Conservation (phyloP, 176 grass and related monocot species). For the Canna indica region DNA sequence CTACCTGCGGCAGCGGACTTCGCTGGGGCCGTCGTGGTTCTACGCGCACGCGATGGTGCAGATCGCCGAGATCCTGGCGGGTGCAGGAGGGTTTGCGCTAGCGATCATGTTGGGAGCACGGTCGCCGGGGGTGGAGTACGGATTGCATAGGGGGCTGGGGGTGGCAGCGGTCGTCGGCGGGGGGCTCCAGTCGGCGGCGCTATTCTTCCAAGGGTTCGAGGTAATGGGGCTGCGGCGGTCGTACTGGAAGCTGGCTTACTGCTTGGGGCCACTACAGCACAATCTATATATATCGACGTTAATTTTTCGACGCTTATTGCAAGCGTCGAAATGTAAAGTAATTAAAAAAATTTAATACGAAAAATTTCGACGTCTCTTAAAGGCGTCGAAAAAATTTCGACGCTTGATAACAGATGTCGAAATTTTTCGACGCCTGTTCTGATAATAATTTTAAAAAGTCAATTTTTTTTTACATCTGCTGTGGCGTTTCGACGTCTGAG, state of each 20-base stretch:
- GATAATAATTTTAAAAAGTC: too few relatives aligned
- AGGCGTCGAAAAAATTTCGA: too few relatives aligned
- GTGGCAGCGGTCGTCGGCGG: conserved; percentile 63
- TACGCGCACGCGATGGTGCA: conserved; percentile 72
- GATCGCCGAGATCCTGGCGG: conserved; percentile 42
- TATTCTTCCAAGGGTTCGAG: conserved; percentile 92
- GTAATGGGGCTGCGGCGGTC: conserved; percentile 72
- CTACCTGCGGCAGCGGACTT: conserved; percentile 71
- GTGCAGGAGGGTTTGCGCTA: conserved; percentile 61
- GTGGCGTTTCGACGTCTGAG: too few relatives aligned
- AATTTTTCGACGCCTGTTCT: too few relatives aligned
- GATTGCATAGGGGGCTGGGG: conserved; percentile 72
- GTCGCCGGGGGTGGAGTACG: conserved; percentile 67
- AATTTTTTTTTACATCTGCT: too few relatives aligned
- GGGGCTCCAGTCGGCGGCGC: conserved; percentile 75
- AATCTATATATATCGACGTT: too few relatives aligned
- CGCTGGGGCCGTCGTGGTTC: conserved; percentile 68
- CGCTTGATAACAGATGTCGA: too few relatives aligned
- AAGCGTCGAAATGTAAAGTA: too few relatives aligned
- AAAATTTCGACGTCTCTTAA: too few relatives aligned
- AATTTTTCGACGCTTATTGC: too few relatives aligned
- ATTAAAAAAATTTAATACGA: too few relatives aligned
- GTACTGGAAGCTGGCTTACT: conserved; percentile 93
- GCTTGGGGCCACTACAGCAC: too few relatives aligned
- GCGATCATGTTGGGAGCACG: conserved; percentile 65